Evolutionary conservation across 129 eudicot genomes (phyloP).

Genomic region (Centella asiatica): DNA sequence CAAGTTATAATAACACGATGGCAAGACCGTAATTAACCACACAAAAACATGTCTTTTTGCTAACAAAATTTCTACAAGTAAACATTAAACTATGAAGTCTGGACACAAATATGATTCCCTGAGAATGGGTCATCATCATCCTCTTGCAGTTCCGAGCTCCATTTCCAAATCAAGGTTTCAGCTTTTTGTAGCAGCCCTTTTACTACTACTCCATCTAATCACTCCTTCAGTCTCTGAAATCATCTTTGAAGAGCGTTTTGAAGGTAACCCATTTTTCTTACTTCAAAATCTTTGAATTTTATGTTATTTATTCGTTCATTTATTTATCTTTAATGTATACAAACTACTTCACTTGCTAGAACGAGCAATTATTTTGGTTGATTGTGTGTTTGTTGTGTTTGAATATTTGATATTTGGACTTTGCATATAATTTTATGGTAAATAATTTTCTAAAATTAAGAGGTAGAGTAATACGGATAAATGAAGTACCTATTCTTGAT

Average conservation of each 20-base stretch:
- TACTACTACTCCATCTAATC: slow-evolving; percentile 26
- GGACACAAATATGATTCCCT: background rate
- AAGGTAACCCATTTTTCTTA: slow-evolving; percentile 32
- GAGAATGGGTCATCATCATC: slow-evolving; percentile 4
- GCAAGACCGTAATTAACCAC: slow-evolving; percentile 17
- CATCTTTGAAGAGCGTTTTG: slow-evolving; percentile 91
- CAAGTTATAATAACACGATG: slow-evolving; percentile 1
- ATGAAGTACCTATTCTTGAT: too few species aligned
- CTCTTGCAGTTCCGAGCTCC: too few species aligned
- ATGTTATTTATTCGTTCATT: slow-evolving; percentile 7
- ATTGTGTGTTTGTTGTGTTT: too few species aligned
- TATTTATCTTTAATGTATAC: background rate
- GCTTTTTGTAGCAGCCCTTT: slow-evolving; percentile 10
- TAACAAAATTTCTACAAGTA: slow-evolving; percentile 17
- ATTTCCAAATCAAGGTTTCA: slow-evolving; percentile 12
- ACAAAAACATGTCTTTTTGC: background rate
- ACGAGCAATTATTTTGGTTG: background rate
- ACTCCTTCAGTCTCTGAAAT: slow-evolving; percentile 46
- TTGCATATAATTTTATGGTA: too few species aligned
- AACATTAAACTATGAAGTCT: background rate
- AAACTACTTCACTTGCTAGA: background rate
- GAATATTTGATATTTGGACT: too few species aligned
- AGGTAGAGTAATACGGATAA: too few species aligned
- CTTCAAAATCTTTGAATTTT: background rate
- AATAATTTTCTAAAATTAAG: too few species aligned